phyloP scores from a whole-genome alignment of 2,329 filamentous ascomycete genomes.

The Ambrosiella xylebori region DNA sequence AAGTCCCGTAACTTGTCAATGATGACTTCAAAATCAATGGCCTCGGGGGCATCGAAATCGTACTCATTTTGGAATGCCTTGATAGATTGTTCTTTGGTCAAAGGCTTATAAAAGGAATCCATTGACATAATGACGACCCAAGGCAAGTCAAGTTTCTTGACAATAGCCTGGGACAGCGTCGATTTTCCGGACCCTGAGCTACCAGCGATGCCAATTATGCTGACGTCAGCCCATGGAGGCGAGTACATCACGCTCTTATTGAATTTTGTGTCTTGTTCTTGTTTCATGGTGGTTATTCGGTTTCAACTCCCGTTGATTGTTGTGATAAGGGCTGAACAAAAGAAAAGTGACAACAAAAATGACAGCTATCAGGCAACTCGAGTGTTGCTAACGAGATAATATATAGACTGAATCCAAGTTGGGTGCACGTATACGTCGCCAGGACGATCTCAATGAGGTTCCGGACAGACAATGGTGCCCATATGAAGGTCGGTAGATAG shows the following conservation, averaged over 20 bases:
- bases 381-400: no score
- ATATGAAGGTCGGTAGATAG: no score
- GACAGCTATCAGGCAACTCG: no score
- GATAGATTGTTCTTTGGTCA: slow-evolving; percentile 61
- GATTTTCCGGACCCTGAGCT: slow-evolving; percentile 92
- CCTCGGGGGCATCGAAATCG: slow-evolving; percentile 88
- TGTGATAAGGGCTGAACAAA: not conserved
- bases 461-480: no score
- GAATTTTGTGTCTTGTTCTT: not conserved
- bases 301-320: not conserved
- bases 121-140: slow-evolving; percentile 98
- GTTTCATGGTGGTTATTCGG: not conserved
- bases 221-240: slow-evolving; percentile 89
- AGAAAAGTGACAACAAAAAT: no score
- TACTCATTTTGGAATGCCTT: slow-evolving; percentile 80
- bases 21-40: slow-evolving; percentile 84
- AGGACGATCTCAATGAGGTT: no score
- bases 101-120: slow-evolving; percentile 94
- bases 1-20: slow-evolving; percentile 65
- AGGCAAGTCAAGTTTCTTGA: slow-evolving; percentile 73
- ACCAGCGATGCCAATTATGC: slow-evolving; percentile 90
- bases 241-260: slow-evolving; percentile 37
- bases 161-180: slow-evolving; percentile 79
- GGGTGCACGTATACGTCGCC: no score
- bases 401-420: no score